Conservation (phyloP, 2,329 filamentous ascomycete species). For the Botrytis paeoniae region DNA sequence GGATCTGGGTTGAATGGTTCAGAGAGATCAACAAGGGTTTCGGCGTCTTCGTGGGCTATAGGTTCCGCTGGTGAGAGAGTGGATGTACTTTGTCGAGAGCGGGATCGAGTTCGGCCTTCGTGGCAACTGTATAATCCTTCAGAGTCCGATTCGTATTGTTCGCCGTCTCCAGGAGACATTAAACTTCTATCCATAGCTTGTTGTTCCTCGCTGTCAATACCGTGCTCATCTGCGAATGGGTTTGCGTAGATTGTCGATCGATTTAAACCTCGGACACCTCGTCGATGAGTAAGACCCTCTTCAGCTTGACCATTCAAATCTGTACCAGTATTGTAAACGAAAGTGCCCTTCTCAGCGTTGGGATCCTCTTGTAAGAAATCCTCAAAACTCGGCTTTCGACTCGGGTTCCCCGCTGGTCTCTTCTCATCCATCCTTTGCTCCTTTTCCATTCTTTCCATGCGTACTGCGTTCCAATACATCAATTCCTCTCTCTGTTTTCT, state of each 20-base stretch:
- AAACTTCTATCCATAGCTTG: conserved; percentile 40
- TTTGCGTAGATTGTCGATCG: conserved; percentile 50
- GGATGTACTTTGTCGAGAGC: conserved; percentile 24
- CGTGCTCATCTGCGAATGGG: conserved; percentile 49
- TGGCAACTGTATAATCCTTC: conserved; percentile 41
- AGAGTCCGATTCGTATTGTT: conserved; percentile 56
- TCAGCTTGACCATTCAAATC: conserved; percentile 42
- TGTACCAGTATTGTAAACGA: conserved; percentile 56
- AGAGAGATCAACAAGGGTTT: conserved; percentile 35
- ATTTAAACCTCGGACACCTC: conserved; percentile 48
- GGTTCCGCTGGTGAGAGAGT: conserved; percentile 24
- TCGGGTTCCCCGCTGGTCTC: conserved; percentile 33
- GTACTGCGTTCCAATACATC: conserved; percentile 62
- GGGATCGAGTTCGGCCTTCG: conserved; percentile 24
- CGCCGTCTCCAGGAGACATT: conserved; percentile 27
- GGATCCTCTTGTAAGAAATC: conserved; percentile 55
- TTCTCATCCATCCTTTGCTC: conserved; percentile 32
- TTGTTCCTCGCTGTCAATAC: conserved; percentile 44
- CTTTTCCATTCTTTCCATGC: conserved; percentile 47
- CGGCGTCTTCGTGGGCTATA: conserved; percentile 16
- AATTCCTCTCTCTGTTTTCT: conserved; percentile 62
- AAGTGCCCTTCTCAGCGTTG: conserved; percentile 52
- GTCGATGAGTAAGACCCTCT: conserved; percentile 44
- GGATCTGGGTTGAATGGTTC: conserved; percentile 30
- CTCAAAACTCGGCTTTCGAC: conserved; percentile 46